Base-by-base conservation (phyloP, 495 filamentous ascomycete species). In the Lophium mytilinum region DNA sequence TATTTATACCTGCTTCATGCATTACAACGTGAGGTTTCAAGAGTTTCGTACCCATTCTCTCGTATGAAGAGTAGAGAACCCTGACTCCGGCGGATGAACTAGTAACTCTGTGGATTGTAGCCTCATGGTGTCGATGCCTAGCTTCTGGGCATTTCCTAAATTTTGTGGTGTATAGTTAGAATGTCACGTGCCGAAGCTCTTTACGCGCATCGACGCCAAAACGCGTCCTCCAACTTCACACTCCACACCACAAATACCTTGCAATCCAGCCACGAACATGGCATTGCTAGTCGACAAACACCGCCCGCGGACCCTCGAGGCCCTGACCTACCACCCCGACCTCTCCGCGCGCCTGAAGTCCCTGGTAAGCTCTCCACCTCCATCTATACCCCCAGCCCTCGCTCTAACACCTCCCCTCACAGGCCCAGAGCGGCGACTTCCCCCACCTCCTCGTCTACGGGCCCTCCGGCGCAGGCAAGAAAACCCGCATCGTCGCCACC, bases 391-490 rank as follows among this genome's bases (percentile, higher is more conserved):
- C 19, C 19, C 37, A 49, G 40, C 35, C 50, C 17, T 0, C 37
- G 42, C 8, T 51, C 52, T 55, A 63, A 50, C 18, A 10, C 24
- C 8, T 35, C 24, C 24, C 4, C 21, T 39, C 45, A 52, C 37
- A 96, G 91, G 93, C 93, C 8, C 88, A 95, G 83, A 90, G 84
- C 73, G 90, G 90, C 56, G 93, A 98, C 69, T 97, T 98, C 66
- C 93, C 93, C 52, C 94, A 98, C 70, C 83, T 97, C 37, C 85
- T 98, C 57, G 84, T 98, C 54, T 97, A 97, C 67, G 93, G 93
- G 1, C 93, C 93, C 1, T 96, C 90, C 0, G 93, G 93, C 18
- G 93, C 93, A 0, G 93, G 93, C 48, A 98, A 98, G 71, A 98
- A 98, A 69, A 98, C 93, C 4, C 87, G 93, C 19, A 91, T 96